Conservation (phyloP, 805 yeast species). For the Pichia cabralensis region DNA sequence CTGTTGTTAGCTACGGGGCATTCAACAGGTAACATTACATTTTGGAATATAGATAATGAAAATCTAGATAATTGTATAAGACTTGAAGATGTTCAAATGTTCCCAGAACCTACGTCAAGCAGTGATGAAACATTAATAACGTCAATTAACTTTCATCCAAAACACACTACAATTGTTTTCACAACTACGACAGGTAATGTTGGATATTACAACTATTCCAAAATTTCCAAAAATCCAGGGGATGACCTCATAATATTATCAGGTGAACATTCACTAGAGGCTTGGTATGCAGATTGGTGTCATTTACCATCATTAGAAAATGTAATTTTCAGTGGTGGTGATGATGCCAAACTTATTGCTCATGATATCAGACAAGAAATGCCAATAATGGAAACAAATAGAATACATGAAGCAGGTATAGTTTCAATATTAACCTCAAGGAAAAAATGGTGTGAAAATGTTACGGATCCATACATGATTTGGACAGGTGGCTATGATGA, state of each 20-base stretch:
- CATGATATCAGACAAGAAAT: constrained; percentile 49
- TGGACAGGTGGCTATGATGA: constrained; percentile 96
- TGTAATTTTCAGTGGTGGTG: constrained; percentile 82
- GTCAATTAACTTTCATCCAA: constrained; percentile 49
- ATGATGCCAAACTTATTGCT: constrained; percentile 67
- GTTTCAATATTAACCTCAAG: constrained; percentile 60
- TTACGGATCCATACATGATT: constrained; percentile 32
- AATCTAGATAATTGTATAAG: constrained; percentile 14
- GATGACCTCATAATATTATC: constrained; percentile 15
- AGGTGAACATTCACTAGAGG: constrained; percentile 58
- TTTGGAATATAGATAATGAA: constrained; percentile 42
- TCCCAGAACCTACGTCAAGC: constrained; percentile 25
- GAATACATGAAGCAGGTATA: constrained; percentile 86
- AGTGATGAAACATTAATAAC: constrained; percentile 42
- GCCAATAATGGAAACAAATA: constrained; percentile 28
- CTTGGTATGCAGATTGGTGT: constrained; percentile 82
- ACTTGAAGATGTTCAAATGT: constrained; percentile 32
- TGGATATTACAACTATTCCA: constrained; percentile 16
- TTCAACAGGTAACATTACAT: constrained; percentile 62
- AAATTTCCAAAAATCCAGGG: constrained; percentile 11
- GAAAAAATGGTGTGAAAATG: constrained; percentile 30
- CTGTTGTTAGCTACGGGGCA: constrained; percentile 52
- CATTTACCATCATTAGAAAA: constrained; percentile 38
- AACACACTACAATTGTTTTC: constrained; percentile 31
- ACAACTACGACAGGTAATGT: constrained; percentile 65